A percentile compares a stretch with the other conserved stretches of the same genome.
phyloP scores from a whole-genome alignment of 2,329 filamentous ascomycete genomes.

The Aspergillus eucalypticola region DNA sequence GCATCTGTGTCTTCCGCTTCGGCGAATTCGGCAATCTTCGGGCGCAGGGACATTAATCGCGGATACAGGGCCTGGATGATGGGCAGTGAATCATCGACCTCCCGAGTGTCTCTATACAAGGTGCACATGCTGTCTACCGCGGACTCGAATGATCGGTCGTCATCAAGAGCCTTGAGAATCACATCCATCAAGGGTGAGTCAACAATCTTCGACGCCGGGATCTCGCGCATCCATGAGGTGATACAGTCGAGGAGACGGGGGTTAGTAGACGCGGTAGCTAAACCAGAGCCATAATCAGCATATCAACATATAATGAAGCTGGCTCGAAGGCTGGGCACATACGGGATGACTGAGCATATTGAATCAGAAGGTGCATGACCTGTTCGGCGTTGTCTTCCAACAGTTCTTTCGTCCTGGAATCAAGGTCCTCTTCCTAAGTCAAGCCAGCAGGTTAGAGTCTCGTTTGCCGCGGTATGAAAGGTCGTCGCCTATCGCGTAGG shows the following conservation, averaged over 20 bases:
- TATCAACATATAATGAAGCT: constrained; percentile 4
- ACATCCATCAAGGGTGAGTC: constrained; percentile 81
- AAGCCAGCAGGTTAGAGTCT: constrained; percentile 52
- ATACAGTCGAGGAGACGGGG: constrained; percentile 92
- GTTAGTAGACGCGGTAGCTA: constrained; percentile 76
- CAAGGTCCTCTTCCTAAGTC: constrained; percentile 89
- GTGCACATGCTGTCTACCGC: constrained; percentile 91
- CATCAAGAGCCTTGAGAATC: constrained; percentile 73
- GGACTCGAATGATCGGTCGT: constrained; percentile 77
- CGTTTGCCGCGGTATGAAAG: constrained; percentile 17
- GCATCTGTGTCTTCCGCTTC: constrained; percentile 81
- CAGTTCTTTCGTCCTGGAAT: constrained; percentile 79
- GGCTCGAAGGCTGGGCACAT: constrained; percentile 28
- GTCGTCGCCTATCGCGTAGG: constrained; percentile 36
- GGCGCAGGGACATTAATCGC: constrained; percentile 71
- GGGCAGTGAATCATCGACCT: constrained; percentile 85
- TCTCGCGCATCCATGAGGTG: constrained; percentile 93
- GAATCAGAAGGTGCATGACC: constrained; percentile 82
- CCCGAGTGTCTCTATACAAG: constrained; percentile 86
- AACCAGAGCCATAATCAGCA: constrained; percentile 19
- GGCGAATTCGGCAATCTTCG: constrained; percentile 73
- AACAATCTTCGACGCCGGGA: constrained; percentile 79
- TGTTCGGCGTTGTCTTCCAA: constrained; percentile 86
- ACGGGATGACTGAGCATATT: constrained; percentile 91
- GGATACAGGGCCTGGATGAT: constrained; percentile 83